phyloP scores from a whole-genome alignment of 2,329 filamentous ascomycete species.

The Ophidiomyces ophidiicola region DNA sequence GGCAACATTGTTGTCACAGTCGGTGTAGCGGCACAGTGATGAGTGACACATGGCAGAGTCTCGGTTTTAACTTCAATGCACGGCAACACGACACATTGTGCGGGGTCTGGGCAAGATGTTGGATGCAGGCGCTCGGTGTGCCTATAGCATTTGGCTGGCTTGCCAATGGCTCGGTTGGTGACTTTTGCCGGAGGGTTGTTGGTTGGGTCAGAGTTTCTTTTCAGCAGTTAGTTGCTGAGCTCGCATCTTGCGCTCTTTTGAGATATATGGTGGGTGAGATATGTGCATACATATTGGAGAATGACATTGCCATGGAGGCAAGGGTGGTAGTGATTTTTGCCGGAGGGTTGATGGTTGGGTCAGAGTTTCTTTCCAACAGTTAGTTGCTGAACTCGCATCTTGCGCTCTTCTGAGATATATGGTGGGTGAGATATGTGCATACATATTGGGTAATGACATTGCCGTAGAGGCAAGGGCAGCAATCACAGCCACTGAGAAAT shows the following conservation, averaged over 20 bases:
- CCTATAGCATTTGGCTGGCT: conserved; percentile 12
- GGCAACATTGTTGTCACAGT: conserved; percentile 11
- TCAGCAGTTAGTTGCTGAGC: neutral
- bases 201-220: neutral
- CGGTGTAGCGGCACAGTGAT: conserved; percentile 8
- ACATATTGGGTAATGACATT: neutral
- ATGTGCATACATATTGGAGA: too few species aligned
- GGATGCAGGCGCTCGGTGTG: conserved; percentile 12
- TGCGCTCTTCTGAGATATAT: neutral
- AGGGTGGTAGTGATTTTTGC: neutral
- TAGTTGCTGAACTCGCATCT: neutral
- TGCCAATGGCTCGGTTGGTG: conserved; percentile 1
- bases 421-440: neutral
- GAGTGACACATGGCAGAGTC: conserved; percentile 13
- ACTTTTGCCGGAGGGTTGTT: neutral
- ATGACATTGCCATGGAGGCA: too few species aligned
- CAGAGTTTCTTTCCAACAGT: neutral
- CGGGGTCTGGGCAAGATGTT: conserved; percentile 4
- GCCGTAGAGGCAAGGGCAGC: neutral
- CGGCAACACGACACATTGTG: conserved; percentile 10
- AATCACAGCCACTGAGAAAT: conserved; percentile 1
- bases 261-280: neutral
- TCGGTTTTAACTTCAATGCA: conserved; percentile 13
- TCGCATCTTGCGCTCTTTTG: neutral
- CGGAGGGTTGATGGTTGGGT: neutral